phyloP scores from a whole-genome alignment of 164 flowering plant genomes.

The Liriodendron chinense region DNA sequence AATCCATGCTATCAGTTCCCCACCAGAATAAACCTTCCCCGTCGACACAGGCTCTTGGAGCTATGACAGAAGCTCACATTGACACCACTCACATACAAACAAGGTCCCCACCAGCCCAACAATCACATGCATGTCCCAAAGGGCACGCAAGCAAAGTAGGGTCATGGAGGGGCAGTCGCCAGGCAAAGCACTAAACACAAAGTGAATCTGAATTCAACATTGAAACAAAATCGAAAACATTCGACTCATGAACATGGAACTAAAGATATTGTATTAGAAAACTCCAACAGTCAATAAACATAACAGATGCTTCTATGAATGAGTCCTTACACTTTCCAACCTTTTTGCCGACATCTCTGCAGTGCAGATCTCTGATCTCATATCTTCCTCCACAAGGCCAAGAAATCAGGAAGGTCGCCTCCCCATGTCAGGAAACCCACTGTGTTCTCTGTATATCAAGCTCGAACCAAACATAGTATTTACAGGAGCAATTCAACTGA shows the following conservation, averaged over 20 bases:
- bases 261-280: slow-evolving; percentile 1
- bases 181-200: too few species aligned
- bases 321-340: slow-evolving; percentile 32
- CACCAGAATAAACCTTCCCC: too few species aligned
- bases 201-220: too few species aligned
- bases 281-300: not conserved
- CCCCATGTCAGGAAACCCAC: slow-evolving; percentile 20
- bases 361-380: slow-evolving; percentile 3
- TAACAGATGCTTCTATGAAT: slow-evolving; percentile 5
- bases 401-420: slow-evolving; percentile 13
- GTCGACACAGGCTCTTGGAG: too few species aligned
- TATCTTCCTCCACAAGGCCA: slow-evolving; percentile 10
- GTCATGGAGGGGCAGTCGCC: too few species aligned
- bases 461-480: slow-evolving; percentile 25
- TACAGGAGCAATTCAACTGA: slow-evolving; percentile 8
- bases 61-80: too few species aligned
- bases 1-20: too few species aligned
- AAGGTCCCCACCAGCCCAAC: too few species aligned
- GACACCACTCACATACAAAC: too few species aligned
- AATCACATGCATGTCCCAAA: too few species aligned
- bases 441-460: slow-evolving; percentile 17
- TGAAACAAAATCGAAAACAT: too few species aligned
- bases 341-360: slow-evolving; percentile 19
- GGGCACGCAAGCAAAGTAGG: too few species aligned
- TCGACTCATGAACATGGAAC: not conserved